These are phyloP conservation scores for Xylaria grammica DNA, from an alignment of 495 filamentous ascomycete species.

Conservation along the genomic window DNA sequence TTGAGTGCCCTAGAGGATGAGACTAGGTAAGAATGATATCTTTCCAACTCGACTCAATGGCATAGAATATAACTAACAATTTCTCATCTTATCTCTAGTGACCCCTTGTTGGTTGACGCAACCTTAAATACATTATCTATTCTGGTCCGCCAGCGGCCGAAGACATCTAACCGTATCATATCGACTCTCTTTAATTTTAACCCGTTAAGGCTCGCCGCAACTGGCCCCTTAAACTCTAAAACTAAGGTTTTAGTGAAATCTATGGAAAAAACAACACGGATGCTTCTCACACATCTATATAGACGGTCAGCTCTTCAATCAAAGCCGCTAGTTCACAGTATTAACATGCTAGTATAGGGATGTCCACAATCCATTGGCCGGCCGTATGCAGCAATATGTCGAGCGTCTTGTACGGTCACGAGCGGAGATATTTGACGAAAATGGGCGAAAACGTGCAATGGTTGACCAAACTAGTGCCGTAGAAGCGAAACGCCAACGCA, in stretches of 20 bases:
- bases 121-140: constrained; percentile 85
- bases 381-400: constrained; percentile 80
- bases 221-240: constrained; percentile 75
- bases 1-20: constrained; percentile 88
- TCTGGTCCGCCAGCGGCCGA: constrained; percentile 78
- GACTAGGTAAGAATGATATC: constrained; percentile 61
- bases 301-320: constrained; percentile 62
- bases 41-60: neutral
- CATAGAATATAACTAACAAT: constrained; percentile 14
- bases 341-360: constrained; percentile 59
- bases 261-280: constrained; percentile 89
- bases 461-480: constrained; percentile 68
- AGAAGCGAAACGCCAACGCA: constrained; percentile 51
- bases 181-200: constrained; percentile 89
- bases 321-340: neutral
- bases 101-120: constrained; percentile 87
- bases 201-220: constrained; percentile 73
- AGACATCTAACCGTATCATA: constrained; percentile 82
- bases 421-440: constrained; percentile 76
- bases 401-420: constrained; percentile 77
- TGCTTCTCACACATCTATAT: constrained; percentile 77
- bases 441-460: constrained; percentile 73
- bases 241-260: constrained; percentile 83
- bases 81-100: constrained; percentile 54
- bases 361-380: constrained; percentile 66